Conservation (phyloP, 768 basidiomycete species). For the Lactarius sp. region DNA sequence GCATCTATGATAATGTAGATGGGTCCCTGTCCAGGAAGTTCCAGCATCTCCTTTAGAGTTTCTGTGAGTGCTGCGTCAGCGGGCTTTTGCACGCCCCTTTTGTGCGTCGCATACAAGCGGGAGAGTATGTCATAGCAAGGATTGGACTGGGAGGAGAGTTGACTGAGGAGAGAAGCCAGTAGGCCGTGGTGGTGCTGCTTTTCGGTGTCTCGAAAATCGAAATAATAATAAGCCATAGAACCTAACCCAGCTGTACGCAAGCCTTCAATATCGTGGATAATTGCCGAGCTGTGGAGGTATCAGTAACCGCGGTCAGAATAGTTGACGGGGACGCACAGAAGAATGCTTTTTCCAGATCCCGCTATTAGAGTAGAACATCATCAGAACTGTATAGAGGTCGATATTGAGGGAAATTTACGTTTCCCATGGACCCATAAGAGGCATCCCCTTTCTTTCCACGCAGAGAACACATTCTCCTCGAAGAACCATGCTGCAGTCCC, state of each 20-base stretch:
- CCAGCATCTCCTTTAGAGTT: background rate
- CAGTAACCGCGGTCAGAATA: background rate
- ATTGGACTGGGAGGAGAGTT: constrained; percentile 1
- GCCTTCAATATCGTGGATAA: background rate
- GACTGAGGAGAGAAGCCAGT: background rate
- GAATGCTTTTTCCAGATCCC: constrained; percentile 7
- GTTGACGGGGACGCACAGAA: background rate
- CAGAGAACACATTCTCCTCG: background rate
- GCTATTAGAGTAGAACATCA: background rate
- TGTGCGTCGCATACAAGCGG: background rate
- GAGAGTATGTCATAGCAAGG: background rate
- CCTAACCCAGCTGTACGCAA: background rate
- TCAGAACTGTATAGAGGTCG: background rate
- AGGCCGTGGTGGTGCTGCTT: constrained; percentile 3
- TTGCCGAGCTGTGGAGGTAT: background rate
- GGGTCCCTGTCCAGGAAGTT: background rate
- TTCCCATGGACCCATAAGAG: constrained; percentile 14
- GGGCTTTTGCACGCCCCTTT: background rate
- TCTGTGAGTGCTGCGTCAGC: background rate
- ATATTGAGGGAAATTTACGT: background rate
- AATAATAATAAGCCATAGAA: constrained; percentile 4
- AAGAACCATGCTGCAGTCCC: constrained; percentile 10
- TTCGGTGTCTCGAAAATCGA: background rate
- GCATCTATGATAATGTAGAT: constrained; percentile 7
- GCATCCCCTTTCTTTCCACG: constrained; percentile 2